phyloP scores from a whole-genome alignment of 2,329 filamentous ascomycete species.

The Claviceps fusiformis region DNA sequence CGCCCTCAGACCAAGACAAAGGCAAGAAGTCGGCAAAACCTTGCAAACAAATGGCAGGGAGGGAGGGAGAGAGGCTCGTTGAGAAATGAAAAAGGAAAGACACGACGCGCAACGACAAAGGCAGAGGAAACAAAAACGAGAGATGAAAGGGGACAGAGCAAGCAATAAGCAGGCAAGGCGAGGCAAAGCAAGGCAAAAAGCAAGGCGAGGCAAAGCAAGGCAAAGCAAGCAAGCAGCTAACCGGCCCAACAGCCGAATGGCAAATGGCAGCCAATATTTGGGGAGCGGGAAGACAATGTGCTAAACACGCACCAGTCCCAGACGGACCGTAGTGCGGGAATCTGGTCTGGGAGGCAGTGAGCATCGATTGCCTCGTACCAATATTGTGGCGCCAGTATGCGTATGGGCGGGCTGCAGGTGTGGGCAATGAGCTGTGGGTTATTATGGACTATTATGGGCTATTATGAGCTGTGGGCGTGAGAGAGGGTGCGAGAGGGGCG shows the following conservation, averaged over 20 bases:
- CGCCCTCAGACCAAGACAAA: neutral
- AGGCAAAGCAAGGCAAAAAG: neutral
- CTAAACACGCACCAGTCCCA: neutral
- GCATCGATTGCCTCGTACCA: neutral
- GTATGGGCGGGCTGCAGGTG: neutral
- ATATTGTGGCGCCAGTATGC: neutral
- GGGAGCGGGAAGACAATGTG: neutral
- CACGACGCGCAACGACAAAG: neutral
- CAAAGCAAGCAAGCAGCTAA: neutral
- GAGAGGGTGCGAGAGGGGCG: neutral
- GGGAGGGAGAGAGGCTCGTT: neutral
- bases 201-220: neutral
- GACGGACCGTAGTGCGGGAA: neutral
- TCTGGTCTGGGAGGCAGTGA: neutral
- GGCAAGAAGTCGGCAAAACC: neutral
- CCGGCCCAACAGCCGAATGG: neutral
- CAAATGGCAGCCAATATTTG: neutral
- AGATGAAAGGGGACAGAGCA: neutral
- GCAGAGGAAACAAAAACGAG: neutral
- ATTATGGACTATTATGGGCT: no score
- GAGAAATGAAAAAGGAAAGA: neutral
- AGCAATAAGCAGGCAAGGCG: neutral
- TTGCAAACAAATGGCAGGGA: neutral
- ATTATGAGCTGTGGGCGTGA: no score
- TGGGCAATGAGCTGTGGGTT: no score